A percentile compares a stretch with the other conserved stretches of the same genome.
phyloP scores from a whole-genome alignment of 768 basidiomycete species.

The Tephrocybe sp. region DNA sequence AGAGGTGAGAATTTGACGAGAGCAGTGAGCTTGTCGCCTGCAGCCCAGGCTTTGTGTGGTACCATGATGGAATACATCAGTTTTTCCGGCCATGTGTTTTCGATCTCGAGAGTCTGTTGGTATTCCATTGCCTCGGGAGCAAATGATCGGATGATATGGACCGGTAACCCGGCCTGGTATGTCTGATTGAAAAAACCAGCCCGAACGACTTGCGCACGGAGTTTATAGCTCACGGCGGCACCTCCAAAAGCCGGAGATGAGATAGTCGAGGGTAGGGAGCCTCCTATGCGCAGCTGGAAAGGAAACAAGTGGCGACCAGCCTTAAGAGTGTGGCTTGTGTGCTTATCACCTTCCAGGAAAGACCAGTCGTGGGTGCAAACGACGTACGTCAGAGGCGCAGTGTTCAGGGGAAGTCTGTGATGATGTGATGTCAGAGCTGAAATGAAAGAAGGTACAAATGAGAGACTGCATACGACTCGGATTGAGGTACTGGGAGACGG shows the following conservation, averaged over 20 bases:
- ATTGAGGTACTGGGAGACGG: slow-evolving; percentile 54
- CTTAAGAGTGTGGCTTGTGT: slow-evolving; percentile 84
- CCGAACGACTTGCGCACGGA: slow-evolving; percentile 80
- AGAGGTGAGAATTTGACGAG: slow-evolving; percentile 86
- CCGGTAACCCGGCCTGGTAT: slow-evolving; percentile 56
- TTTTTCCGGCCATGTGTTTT: slow-evolving; percentile 97
- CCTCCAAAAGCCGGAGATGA: slow-evolving; percentile 51
- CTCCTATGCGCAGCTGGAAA: slow-evolving; percentile 84
- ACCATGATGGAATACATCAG: slow-evolving; percentile 93
- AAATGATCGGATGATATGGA: slow-evolving; percentile 73
- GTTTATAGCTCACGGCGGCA: slow-evolving; percentile 80
- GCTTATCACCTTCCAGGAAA: slow-evolving; percentile 82
- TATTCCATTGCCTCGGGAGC: slow-evolving; percentile 85
- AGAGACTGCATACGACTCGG: slow-evolving; percentile 54
- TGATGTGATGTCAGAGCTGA: slow-evolving; percentile 9
- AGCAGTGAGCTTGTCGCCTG: slow-evolving; percentile 80
- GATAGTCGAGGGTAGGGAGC: slow-evolving; percentile 79
- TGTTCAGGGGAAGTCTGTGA: slow-evolving; percentile 40
- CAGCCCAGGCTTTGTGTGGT: slow-evolving; percentile 95
- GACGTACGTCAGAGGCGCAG: slow-evolving; percentile 50
- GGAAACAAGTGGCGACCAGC: slow-evolving; percentile 94
- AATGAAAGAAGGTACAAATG: slow-evolving; percentile 7
- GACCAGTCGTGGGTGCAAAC: slow-evolving; percentile 88
- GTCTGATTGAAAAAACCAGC: slow-evolving; percentile 67
- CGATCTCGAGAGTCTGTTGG: slow-evolving; percentile 92